Evolutionary conservation across 805 yeast species (phyloP), one percentile per base, ranked within the genome.

Genomic region (Danielozyma ontarioensis): DNA sequence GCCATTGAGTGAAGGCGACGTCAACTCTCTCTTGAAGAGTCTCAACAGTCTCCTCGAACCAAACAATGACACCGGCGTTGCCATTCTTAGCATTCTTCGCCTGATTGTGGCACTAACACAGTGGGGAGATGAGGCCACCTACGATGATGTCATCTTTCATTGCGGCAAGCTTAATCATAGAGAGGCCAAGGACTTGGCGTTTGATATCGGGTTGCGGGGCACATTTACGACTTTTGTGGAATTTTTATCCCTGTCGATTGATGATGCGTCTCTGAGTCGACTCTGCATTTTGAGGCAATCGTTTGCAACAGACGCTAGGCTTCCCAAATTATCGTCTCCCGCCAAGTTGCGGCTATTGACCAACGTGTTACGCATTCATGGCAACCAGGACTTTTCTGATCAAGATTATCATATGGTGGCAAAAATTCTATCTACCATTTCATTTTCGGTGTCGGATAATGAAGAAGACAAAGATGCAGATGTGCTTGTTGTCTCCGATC

Each of bases 361-460:
- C 13, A 50, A 49, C 28, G 39, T 37, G 29, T 33, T 54, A n/a
- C 17, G 16, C 3, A 36, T 52, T 4, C 50, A 43, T 25, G 51
- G 46, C 4, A 5, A 13, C 12, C 27, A 19, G 3, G 33, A 36
- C 7, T 51, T 46, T 29, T 27, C 24, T 6, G 13, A 33, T 3
- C 34, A 36, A 4, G 62, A 56, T 35, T 55, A 41, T 29, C 11
- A 28, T 11, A 26, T 44, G 5, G 31, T 58, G 11, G 50, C 44
- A 1, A 32, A 44, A 3, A 42, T 57, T 12, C 44, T 58, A 15
- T 37, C 45, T 5, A 24, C 31, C 8, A 34, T 52, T 13, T 27
- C 43, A n/a, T 49, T 52, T 24, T 41, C 55, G 5, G 29, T 53
- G 16, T 15, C 32, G 19, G 54, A 46, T 16, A 58, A 51, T 23